Evolutionary conservation across 139 green algal species (phyloP), one percentile per base, ranked within the genome.

Genomic region (Axilococcus clingmanii): DNA sequence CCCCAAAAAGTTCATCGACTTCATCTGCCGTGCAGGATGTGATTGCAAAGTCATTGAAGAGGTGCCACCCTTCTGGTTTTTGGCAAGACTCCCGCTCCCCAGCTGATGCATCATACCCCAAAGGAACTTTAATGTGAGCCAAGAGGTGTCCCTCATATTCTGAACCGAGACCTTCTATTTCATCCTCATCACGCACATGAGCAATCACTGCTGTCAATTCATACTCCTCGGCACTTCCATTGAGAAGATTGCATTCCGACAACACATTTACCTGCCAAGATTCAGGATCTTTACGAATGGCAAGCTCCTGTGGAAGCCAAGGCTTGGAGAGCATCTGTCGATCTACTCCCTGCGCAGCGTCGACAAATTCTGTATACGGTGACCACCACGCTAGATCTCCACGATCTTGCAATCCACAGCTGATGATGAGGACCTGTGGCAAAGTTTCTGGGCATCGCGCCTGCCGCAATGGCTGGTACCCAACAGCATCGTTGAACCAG

Each of bases 1-100:
- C 63, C 17, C 61, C 77, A 48, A 81, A 93, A 31, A 82, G 60
- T 40, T 74, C 36, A 4, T 6, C 29, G 24, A 55, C 40, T 57
- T 93, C 84, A 5, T 55, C 48, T 5, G 59, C 27, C 3, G 54
- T 19, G 17, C 42, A 71, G 4, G 61, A 59, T 3, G 44, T 57
- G 44, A 94, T 75, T 27, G 28, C 51, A 32, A 94, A 92, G 65
- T 96, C 87, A 61, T 96, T 96, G 73, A 96, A 82, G 19, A 96
- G 69, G 45, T 92, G 41, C 88, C 88, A 94, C 24, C 52, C 46
- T 35, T 27, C 49, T 8, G 5, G 17, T n/a, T 24, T 24, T 17
- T 43, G n/a, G 1, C 36, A 17, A n/a, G 36, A 43, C 20, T 43
- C 12, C 37, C 14, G 11, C 3, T 0, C 14, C 7, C 24, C n/a